Conservation (phyloP, 1,284 basidiomycete genomes). For the Mycena citricolor region DNA sequence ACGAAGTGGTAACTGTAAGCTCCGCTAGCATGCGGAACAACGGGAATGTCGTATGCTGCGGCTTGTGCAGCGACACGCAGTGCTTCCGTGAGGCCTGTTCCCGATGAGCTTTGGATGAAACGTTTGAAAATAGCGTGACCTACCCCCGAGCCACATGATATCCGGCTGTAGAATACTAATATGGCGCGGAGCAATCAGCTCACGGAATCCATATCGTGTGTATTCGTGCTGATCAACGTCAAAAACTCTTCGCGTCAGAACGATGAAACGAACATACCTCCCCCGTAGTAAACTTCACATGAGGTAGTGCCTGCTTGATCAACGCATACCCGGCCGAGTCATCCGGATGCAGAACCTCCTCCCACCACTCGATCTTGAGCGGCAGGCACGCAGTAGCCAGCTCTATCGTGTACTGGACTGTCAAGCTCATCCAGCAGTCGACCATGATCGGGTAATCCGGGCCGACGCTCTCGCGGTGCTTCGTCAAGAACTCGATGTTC, state of each 20-base stretch:
- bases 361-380: conserved; percentile 52
- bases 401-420: conserved; percentile 46
- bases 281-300: conserved; percentile 52
- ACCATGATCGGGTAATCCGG: conserved; percentile 50
- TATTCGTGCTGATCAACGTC: conserved; percentile 40
- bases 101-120: background rate
- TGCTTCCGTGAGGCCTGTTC: conserved; percentile 45
- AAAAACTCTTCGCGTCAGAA: background rate
- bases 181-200: conserved; percentile 47
- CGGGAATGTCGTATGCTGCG: conserved; percentile 46
- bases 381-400: conserved; percentile 42
- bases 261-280: conserved; percentile 30
- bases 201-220: conserved; percentile 50
- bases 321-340: conserved; percentile 44
- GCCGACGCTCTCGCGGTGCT: conserved; percentile 40
- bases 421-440: conserved; percentile 44
- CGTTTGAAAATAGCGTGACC: background rate
- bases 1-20: conserved; percentile 41
- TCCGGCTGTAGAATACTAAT: conserved; percentile 53
- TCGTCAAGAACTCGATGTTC: conserved; percentile 47
- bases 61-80: conserved; percentile 48
- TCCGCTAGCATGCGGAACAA: conserved; percentile 51
- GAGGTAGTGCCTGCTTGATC: conserved; percentile 44
- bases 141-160: conserved; percentile 43
- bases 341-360: conserved; percentile 47